Base-by-base conservation (phyloP, 768 basidiomycete species). In the Tricholoma sp. region DNA sequence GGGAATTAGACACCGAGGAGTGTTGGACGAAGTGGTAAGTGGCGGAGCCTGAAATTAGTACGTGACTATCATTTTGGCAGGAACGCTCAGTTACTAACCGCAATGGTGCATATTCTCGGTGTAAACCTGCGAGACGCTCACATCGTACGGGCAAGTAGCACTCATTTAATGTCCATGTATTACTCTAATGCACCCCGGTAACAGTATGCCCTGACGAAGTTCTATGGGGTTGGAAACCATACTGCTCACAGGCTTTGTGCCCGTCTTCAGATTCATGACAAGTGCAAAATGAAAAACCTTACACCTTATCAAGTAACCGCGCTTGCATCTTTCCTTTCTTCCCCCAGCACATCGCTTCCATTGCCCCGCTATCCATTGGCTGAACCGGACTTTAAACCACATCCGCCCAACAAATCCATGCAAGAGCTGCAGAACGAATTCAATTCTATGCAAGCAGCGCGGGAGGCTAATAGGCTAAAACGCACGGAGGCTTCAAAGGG, bases 281-380 rank as follows among this genome's bases (percentile, higher is more conserved):
- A 79, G 59, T 84, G 88, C 73, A 85, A 82, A 70, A 84, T 99
- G 61, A 82, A 81, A 50, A 82, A 92, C 68, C 79, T 99, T 32
- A 85, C 91, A 28, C 86, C 94, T 31, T 77, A 82, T 34, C 97
- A 99, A 80, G 76, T 95, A 50, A 97, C 94, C 12, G 81, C 88
- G 13, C 81, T 99, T n/a, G 88, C 94, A 11, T 91, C 96, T 6
- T 96, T 93, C 72, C 85, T 99, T 9, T 94, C 95, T 4, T 91
- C 94, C 0, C 95, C 97, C 1, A 74, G 81, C 20, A 94, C 91
- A 15, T 81, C 88, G 2, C 76, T 85, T 0, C 77, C 82, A 10
- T 79, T 89, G 3, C 82, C 85, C 6, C 79, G 79, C 36, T 80
- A 85, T 60, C 86, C 86, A 11, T 81, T 93, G 33, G 89, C 91